Evolutionary conservation across 441 rosid genomes (phyloP).

Genomic region (Manihot esculenta): DNA sequence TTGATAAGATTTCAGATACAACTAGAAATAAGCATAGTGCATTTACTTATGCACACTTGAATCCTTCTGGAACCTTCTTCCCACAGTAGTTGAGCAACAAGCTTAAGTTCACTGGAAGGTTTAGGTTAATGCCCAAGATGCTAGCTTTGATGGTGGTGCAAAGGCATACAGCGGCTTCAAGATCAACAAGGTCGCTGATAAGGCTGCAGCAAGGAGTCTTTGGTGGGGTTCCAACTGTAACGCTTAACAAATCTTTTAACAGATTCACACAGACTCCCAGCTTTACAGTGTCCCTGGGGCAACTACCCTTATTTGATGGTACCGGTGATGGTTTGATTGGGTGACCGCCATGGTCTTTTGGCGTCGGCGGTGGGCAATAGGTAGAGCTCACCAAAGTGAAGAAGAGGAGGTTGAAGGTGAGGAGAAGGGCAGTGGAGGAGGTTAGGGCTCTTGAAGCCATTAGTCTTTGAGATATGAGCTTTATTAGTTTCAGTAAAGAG

Average conservation of each 20-base stretch:
- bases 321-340: conserved; percentile 14
- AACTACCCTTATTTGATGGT: background rate
- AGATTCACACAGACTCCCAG: too few relatives aligned
- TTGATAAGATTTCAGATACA: too few relatives aligned
- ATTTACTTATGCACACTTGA: conserved; percentile 41
- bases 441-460: conserved; percentile 45
- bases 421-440: conserved; percentile 33
- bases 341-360: background rate
- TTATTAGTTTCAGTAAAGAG: background rate
- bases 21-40: too few relatives aligned
- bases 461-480: background rate
- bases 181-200: conserved; percentile 12
- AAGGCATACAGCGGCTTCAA: conserved; percentile 63
- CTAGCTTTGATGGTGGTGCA: conserved; percentile 33
- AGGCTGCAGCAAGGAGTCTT: conserved; percentile 12
- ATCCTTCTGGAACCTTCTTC: conserved; percentile 53
- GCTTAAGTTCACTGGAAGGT: conserved; percentile 50
- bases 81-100: conserved; percentile 63
- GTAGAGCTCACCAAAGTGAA: conserved; percentile 44
- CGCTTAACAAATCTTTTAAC: too few relatives aligned
- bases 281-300: too few relatives aligned
- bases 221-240: conserved; percentile 3
- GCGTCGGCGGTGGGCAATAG: conserved; percentile 35
- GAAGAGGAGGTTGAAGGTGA: conserved; percentile 40
- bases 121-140: conserved; percentile 47